Evolutionary conservation across 352 stramenopile species (phyloP).

Genomic region (Phytophthora agathidicida): DNA sequence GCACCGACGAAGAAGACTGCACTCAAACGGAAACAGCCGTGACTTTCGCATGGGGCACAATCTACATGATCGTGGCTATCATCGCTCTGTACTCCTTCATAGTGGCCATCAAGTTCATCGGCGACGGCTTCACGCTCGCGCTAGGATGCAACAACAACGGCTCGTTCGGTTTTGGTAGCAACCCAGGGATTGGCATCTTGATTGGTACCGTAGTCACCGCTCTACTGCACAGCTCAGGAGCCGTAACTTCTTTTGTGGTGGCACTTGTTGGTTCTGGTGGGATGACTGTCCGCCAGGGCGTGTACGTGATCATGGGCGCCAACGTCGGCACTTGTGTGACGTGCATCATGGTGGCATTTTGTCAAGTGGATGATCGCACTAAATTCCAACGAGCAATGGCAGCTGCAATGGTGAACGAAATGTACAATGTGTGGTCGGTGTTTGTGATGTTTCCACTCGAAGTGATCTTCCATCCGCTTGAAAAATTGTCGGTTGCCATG

Average conservation of each 20-base stretch:
- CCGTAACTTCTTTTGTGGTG: slow-evolving; percentile 81
- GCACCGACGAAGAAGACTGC: slow-evolving; percentile 20
- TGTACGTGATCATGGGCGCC: slow-evolving; percentile 93
- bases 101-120: slow-evolving; percentile 72
- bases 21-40: slow-evolving; percentile 12
- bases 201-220: slow-evolving; percentile 73
- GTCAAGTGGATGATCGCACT: slow-evolving; percentile 74
- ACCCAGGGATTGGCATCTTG: no score
- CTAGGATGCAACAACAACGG: slow-evolving; percentile 56
- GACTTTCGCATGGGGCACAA: slow-evolving; percentile 30
- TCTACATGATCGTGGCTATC: slow-evolving; percentile 32
- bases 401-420: slow-evolving; percentile 60
- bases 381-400: slow-evolving; percentile 73
- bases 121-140: slow-evolving; percentile 63
- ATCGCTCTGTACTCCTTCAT: slow-evolving; percentile 77
- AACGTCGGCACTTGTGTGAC: slow-evolving; percentile 92
- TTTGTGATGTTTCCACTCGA: slow-evolving; percentile 80
- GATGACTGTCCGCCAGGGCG: slow-evolving; percentile 81
- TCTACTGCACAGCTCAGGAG: slow-evolving; percentile 76
- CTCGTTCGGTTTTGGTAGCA: slow-evolving; percentile 64
- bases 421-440: slow-evolving; percentile 92
- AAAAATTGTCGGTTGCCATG: slow-evolving; percentile 55
- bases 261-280: slow-evolving; percentile 64
- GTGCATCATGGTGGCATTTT: slow-evolving; percentile 92
- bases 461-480: slow-evolving; percentile 59